These are phyloP conservation scores for Zygosaccharomyces kombuchaensis DNA, from an alignment of 805 yeast genomes.

Conservation along the genomic window DNA sequence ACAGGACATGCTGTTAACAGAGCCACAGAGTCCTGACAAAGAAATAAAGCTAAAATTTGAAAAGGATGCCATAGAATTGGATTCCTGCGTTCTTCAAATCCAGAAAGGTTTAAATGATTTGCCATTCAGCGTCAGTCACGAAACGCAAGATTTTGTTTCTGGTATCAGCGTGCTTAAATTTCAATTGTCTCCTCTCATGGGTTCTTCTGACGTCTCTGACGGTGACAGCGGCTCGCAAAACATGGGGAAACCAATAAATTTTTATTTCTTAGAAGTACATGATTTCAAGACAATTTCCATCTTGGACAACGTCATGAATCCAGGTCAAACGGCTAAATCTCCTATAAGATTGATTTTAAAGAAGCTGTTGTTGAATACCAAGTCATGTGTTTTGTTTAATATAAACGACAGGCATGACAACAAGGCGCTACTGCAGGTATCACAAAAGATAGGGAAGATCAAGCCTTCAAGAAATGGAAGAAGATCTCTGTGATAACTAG, in stretches of 20 bases:
- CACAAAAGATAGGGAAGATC: conserved; percentile 16
- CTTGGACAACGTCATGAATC: conserved; percentile 10
- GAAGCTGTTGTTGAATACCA: conserved; percentile 34
- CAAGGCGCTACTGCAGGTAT: conserved; percentile 16
- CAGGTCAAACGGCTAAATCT: conserved; percentile 12
- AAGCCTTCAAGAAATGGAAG: conserved; percentile 10
- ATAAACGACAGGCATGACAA: conserved; percentile 20
- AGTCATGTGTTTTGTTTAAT: conserved; percentile 36
- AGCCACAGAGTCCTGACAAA: conserved; percentile 9
- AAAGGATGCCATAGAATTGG: conserved; percentile 22
- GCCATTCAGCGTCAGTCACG: conserved; percentile 7
- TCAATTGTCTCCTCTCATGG: conserved; percentile 10
- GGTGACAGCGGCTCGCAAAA: background rate
- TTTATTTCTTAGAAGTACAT: conserved; percentile 28
- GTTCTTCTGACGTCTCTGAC: background rate
- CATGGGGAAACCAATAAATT: conserved; percentile 13
- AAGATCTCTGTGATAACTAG: conserved; percentile 1
- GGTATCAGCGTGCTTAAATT: conserved; percentile 25
- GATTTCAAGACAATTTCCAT: conserved; percentile 16
- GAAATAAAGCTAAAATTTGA: conserved; percentile 25
- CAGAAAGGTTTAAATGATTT: conserved; percentile 11
- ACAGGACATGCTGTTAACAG: conserved; percentile 19
- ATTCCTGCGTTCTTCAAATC: conserved; percentile 15
- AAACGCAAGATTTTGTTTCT: conserved; percentile 4
- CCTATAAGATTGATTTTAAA: conserved; percentile 29